Conservation (phyloP, 805 yeast species). For the Vanderwaltozyma verrucispora region DNA sequence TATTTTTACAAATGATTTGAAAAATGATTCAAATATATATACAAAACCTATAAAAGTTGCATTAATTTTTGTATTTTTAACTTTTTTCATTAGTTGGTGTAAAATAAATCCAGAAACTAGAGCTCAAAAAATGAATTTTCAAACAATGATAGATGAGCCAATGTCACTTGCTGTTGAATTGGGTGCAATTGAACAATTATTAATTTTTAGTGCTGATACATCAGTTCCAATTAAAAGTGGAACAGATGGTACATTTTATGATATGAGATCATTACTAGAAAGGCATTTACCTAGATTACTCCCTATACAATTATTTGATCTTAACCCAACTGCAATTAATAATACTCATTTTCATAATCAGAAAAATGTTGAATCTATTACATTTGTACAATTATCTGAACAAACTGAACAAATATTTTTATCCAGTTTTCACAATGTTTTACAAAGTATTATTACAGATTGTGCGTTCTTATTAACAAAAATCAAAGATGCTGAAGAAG, state of each 20-base stretch:
- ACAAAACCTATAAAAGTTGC: constrained; percentile 40
- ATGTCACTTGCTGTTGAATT: constrained; percentile 46
- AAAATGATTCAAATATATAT: constrained; percentile 32
- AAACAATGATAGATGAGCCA: constrained; percentile 45
- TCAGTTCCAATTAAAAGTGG: constrained; percentile 27
- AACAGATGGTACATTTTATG: constrained; percentile 45
- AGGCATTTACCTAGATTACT: constrained; percentile 49
- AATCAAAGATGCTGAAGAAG: constrained; percentile 67
- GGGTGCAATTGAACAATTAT: constrained; percentile 63
- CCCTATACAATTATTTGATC: constrained; percentile 44
- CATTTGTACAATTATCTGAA: constrained; percentile 13
- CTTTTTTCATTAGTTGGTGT: constrained; percentile 60
- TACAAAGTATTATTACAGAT: constrained; percentile 47
- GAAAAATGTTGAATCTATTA: constrained; percentile 13
- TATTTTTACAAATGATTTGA: constrained; percentile 28
- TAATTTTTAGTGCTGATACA: constrained; percentile 53
- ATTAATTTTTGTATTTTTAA: constrained; percentile 41
- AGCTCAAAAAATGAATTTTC: constrained; percentile 41
- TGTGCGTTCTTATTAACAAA: constrained; percentile 58
- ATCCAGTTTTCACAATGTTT: constrained; percentile 38
- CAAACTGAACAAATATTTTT: constrained; percentile 28
- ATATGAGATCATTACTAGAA: constrained; percentile 56
- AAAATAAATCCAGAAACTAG: constrained; percentile 36
- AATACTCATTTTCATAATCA: background rate
- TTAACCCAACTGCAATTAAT: constrained; percentile 19